Evolutionary conservation across 768 basidiomycete genomes (phyloP).

Genomic region (Collybia mongolica): DNA sequence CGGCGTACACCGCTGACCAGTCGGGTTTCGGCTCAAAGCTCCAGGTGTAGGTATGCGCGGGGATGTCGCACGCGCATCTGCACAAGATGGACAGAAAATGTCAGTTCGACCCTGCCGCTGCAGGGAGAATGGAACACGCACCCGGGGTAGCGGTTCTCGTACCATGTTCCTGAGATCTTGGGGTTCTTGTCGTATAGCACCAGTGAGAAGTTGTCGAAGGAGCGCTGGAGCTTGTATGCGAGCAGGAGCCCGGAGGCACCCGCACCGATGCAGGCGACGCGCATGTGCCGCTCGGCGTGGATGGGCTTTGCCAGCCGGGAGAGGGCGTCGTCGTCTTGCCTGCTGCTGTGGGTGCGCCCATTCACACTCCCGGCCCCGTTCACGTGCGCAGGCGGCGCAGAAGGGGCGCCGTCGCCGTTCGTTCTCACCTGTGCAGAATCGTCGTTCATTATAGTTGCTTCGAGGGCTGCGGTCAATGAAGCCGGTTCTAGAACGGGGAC

Average conservation of each 20-base stretch:
- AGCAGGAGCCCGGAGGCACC: conserved; percentile 32
- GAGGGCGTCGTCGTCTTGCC: background rate
- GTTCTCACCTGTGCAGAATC: too few relatives aligned
- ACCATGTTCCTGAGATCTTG: conserved; percentile 30
- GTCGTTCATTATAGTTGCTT: too few relatives aligned
- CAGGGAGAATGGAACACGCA: conserved; percentile 3
- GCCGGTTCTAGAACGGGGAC: too few relatives aligned
- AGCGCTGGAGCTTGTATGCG: conserved; percentile 32
- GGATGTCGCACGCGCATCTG: conserved; percentile 31
- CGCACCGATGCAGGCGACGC: conserved; percentile 30
- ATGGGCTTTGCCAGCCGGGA: conserved; percentile 20
- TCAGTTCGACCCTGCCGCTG: too few relatives aligned
- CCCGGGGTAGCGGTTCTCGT: conserved; percentile 36
- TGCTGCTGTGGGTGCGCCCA: background rate
- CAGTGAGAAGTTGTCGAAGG: conserved; percentile 29
- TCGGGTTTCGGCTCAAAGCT: conserved; percentile 29
- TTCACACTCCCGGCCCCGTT: too few relatives aligned
- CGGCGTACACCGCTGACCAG: conserved; percentile 31
- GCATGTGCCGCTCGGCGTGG: conserved; percentile 23
- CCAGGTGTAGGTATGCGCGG: conserved; percentile 30
- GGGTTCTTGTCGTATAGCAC: conserved; percentile 33
- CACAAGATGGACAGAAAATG: too few relatives aligned
- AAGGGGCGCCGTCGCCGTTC: background rate
- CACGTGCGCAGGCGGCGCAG: too few relatives aligned
- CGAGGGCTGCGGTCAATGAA: too few relatives aligned